Evolutionary conservation across 192 early-diverging fungal genomes (phyloP).

Genomic region (Neocallimastix lanati): DNA sequence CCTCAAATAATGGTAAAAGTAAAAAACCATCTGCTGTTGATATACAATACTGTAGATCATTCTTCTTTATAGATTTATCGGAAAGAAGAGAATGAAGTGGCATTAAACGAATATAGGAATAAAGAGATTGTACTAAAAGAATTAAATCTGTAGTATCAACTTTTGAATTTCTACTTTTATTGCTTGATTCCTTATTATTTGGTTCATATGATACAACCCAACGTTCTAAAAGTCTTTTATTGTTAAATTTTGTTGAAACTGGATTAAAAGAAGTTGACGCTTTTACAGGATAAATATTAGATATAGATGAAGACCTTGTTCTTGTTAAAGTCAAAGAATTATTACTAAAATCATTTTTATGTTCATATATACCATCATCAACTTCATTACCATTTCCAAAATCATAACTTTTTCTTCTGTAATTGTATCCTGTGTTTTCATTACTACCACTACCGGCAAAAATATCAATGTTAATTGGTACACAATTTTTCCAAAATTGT

Average conservation of each 20-base stretch:
- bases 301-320: background rate
- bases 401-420: background rate
- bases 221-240: constrained; percentile 15
- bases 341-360: too few relatives aligned
- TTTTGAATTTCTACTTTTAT: constrained; percentile 1
- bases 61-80: constrained; percentile 4
- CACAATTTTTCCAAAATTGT: constrained; percentile 16
- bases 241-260: background rate
- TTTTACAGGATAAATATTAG: background rate
- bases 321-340: background rate
- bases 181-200: background rate
- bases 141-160: constrained; percentile 21
- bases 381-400: background rate
- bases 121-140: constrained; percentile 24
- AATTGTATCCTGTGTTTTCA: background rate
- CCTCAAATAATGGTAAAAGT: constrained; percentile 7
- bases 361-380: background rate
- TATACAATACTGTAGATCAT: constrained; percentile 8
- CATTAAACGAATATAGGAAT: constrained; percentile 26
- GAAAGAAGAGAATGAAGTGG: constrained; percentile 14
- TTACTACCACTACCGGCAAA: background rate
- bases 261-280: background rate
- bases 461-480: constrained; percentile 24
- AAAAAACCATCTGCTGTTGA: constrained; percentile 15
- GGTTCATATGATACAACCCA: constrained; percentile 23